Evolutionary conservation across 2,329 filamentous ascomycete genomes (phyloP).

Genomic region (Aspergillus sp.): DNA sequence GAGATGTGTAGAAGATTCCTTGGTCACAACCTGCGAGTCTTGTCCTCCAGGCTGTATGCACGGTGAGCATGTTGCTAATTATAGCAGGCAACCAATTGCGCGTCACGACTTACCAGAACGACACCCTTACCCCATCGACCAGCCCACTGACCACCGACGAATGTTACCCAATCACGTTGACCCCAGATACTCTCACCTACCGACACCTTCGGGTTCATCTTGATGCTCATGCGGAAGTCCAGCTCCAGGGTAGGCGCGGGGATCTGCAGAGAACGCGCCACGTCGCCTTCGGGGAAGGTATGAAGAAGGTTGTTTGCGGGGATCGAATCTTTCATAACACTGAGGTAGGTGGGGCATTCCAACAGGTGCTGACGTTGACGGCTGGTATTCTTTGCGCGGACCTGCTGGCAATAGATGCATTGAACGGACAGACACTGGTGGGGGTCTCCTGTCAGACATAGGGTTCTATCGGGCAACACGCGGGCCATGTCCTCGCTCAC

Average conservation of each 20-base stretch:
- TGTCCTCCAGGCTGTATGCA: slow-evolving; percentile 49
- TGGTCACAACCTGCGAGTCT: slow-evolving; percentile 52
- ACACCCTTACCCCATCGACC: slow-evolving; percentile 56
- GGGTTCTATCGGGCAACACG: neutral
- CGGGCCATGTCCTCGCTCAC: slow-evolving; percentile 25
- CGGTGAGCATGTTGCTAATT: slow-evolving; percentile 14
- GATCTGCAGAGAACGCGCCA: slow-evolving; percentile 50
- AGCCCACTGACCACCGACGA: slow-evolving; percentile 54
- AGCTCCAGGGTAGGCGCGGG: slow-evolving; percentile 52
- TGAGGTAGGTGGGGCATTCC: slow-evolving; percentile 53
- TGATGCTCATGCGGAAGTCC: slow-evolving; percentile 56
- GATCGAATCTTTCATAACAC: slow-evolving; percentile 55
- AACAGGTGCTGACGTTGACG: slow-evolving; percentile 52
- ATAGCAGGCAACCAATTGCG: neutral
- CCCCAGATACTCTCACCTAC: slow-evolving; percentile 52
- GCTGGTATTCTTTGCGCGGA: slow-evolving; percentile 54
- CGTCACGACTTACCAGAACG: slow-evolving; percentile 47
- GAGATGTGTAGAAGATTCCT: slow-evolving; percentile 49
- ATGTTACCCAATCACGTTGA: slow-evolving; percentile 54
- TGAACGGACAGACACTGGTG: slow-evolving; percentile 50
- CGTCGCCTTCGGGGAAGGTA: slow-evolving; percentile 52
- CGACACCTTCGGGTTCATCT: slow-evolving; percentile 53
- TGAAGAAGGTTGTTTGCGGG: slow-evolving; percentile 54
- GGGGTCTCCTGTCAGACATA: slow-evolving; percentile 10
- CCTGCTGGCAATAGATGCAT: slow-evolving; percentile 54